These are phyloP conservation scores for Umbelopsis sp. DNA, from an alignment of 192 early-diverging fungal species.

Conservation along the genomic window DNA sequence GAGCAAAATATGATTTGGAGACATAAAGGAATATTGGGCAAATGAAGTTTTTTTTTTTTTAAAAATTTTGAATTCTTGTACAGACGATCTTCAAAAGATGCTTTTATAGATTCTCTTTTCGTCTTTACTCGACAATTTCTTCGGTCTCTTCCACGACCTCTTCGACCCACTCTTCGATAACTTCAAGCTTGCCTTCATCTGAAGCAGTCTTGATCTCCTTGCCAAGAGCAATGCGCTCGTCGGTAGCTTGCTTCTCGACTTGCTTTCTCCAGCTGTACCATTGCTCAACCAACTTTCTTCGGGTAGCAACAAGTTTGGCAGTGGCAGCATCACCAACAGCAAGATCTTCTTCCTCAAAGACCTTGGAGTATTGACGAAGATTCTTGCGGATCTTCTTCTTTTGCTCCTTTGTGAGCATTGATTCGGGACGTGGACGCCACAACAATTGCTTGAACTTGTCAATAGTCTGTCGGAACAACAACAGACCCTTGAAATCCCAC, in stretches of 20 bases:
- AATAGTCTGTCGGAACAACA: constrained; percentile 72
- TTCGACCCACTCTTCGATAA: constrained; percentile 86
- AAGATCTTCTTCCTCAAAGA: constrained; percentile 92
- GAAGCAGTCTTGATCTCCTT: constrained; percentile 47
- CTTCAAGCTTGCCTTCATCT: constrained; percentile 70
- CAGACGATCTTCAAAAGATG: not conserved
- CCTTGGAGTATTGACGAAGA: constrained; percentile 82
- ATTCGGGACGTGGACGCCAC: constrained; percentile 93
- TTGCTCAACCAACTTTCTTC: constrained; percentile 75
- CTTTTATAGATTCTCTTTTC: too few relatives aligned
- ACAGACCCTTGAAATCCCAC: constrained; percentile 90
- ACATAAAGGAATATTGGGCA: constrained; percentile 15
- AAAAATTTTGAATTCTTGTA: not conserved
- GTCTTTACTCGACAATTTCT: constrained; percentile 75
- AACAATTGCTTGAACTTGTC: constrained; percentile 91
- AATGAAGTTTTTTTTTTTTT: not conserved
- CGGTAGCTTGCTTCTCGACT: constrained; percentile 61
- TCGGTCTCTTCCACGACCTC: constrained; percentile 82
- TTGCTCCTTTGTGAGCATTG: constrained; percentile 76
- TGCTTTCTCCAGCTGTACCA: constrained; percentile 84
- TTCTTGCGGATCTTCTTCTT: constrained; percentile 91
- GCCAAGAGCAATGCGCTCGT: constrained; percentile 58
- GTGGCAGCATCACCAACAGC: constrained; percentile 68
- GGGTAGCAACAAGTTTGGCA: constrained; percentile 75
- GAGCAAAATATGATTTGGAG: constrained; percentile 16